Conservation (phyloP, 352 stramenopile genomes). For the Aphanomyces cochlioides region DNA sequence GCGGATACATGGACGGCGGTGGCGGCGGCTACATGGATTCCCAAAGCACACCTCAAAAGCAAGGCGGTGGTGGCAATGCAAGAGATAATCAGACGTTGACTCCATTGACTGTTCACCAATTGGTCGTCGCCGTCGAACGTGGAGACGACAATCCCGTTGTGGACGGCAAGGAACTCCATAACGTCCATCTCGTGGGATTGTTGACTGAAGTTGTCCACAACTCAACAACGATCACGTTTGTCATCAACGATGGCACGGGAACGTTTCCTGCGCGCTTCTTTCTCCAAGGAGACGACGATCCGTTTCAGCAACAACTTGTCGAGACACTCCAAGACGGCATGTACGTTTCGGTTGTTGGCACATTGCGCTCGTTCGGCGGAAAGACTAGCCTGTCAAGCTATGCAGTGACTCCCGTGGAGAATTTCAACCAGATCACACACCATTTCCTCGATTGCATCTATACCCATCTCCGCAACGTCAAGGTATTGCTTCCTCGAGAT, state of each 20-base stretch:
- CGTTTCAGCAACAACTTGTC: conserved; percentile 45
- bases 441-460: conserved; percentile 94
- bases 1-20: conserved; percentile 28
- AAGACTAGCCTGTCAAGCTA: conserved; percentile 86
- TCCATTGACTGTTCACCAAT: conserved; percentile 88
- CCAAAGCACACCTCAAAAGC: conserved; percentile 24
- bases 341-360: conserved; percentile 90
- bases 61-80: conserved; percentile 38
- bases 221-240: conserved; percentile 90
- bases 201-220: conserved; percentile 71
- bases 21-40: conserved; percentile 29
- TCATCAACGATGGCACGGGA: conserved; percentile 93
- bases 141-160: conserved; percentile 75
- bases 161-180: conserved; percentile 86
- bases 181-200: conserved; percentile 86
- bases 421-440: conserved; percentile 95
- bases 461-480: conserved; percentile 73
- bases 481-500: conserved; percentile 14
- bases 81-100: conserved; percentile 85
- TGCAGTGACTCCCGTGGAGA: conserved; percentile 72
- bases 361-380: conserved; percentile 88
- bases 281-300: conserved; percentile 80
- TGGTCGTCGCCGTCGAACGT: conserved; percentile 43
- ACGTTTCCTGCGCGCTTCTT: conserved; percentile 90
- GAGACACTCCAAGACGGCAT: conserved; percentile 48